phyloP scores from a whole-genome alignment of 2,329 filamentous ascomycete genomes.

The Bipolaris victoriae region DNA sequence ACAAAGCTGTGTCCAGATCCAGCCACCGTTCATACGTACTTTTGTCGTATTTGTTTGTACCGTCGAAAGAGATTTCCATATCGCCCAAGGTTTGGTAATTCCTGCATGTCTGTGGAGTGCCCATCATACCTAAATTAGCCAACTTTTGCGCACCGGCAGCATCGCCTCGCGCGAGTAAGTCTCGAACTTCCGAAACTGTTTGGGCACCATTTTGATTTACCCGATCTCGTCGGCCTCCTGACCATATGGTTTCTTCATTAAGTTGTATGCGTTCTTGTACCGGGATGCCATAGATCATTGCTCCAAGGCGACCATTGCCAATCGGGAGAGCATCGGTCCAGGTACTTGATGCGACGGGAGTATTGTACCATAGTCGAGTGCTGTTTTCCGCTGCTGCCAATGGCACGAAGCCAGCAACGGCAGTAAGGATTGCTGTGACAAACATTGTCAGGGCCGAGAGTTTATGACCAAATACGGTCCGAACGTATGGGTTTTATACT shows the following conservation, averaged over 20 bases:
- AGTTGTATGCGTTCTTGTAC: slow-evolving; percentile 54
- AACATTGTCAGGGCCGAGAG: neutral
- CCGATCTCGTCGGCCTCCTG: slow-evolving; percentile 49
- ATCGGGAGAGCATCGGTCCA: slow-evolving; percentile 56
- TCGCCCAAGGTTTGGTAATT: slow-evolving; percentile 10
- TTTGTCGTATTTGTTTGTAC: slow-evolving; percentile 3
- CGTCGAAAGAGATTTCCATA: slow-evolving; percentile 10
- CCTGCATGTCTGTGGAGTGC: slow-evolving; percentile 5
- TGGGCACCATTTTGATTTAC: slow-evolving; percentile 21
- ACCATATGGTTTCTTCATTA: slow-evolving; percentile 55
- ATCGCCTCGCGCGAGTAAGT: slow-evolving; percentile 3
- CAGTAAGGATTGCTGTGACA: neutral
- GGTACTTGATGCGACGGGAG: slow-evolving; percentile 3
- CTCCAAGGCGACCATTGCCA: slow-evolving; percentile 57
- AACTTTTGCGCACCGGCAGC: slow-evolving; percentile 8
- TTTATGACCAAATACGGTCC: neutral
- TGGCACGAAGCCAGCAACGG: neutral
- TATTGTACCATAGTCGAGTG: slow-evolving; percentile 11
- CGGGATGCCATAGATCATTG: slow-evolving; percentile 56
- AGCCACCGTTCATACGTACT: slow-evolving; percentile 9
- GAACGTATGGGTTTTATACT: neutral
- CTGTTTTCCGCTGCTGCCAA: slow-evolving; percentile 1
- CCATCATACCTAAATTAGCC: slow-evolving; percentile 14
- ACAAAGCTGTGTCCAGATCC: neutral
- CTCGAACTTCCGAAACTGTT: slow-evolving; percentile 5